Evolutionary conservation across 140 eudicot genomes (phyloP).

Genomic region (Eryngium alpinum): DNA sequence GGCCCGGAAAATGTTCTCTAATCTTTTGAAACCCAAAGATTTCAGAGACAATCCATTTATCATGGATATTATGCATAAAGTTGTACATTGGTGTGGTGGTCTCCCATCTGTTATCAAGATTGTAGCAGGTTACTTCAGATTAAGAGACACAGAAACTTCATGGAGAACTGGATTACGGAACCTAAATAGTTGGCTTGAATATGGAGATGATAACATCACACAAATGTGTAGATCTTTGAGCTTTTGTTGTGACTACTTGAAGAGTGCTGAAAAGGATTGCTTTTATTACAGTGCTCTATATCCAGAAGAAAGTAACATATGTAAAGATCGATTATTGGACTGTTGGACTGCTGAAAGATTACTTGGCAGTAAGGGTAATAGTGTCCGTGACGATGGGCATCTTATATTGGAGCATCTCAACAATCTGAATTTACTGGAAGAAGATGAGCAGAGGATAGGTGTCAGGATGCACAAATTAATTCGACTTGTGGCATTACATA

Average conservation of each 20-base stretch:
- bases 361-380: neutral
- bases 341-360: slow-evolving; percentile 7
- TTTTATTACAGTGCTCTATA: slow-evolving; percentile 1
- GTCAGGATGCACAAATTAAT: slow-evolving; percentile 6
- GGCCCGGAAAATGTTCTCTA: neutral
- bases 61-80: neutral
- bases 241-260: neutral
- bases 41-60: neutral
- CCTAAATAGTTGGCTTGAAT: neutral
- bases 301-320: slow-evolving; percentile 5
- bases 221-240: neutral
- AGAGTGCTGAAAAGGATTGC: slow-evolving; percentile 1
- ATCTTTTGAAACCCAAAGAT: slow-evolving; percentile 1
- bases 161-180: slow-evolving; percentile 5
- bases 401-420: neutral
- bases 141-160: neutral
- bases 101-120: neutral
- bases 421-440: neutral
- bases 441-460: neutral
- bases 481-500: slow-evolving; percentile 6
- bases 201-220: slow-evolving; percentile 6
- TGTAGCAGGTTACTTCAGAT: slow-evolving; percentile 4
- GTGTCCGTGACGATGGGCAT: neutral
- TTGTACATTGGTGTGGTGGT: slow-evolving; percentile 1
- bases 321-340: slow-evolving; percentile 1